Base-by-base conservation (phyloP, 2,329 filamentous ascomycete genomes). In the Aspergillus unguis region DNA sequence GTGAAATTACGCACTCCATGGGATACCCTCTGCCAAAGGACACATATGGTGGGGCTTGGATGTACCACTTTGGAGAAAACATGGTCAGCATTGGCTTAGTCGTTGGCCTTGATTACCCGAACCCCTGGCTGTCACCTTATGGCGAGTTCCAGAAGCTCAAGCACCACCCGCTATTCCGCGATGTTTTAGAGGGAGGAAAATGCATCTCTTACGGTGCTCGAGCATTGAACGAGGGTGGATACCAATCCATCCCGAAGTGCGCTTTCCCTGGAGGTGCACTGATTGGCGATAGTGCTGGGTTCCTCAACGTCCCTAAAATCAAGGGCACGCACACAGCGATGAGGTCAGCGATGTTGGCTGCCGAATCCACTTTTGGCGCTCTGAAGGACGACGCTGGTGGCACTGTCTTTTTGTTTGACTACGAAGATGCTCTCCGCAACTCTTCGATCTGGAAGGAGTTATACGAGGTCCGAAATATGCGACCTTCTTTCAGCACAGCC, bases 11-110 rank as follows among this genome's bases (percentile, higher is more conserved):
- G 3, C 94, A 99, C 76, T 88, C 90, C 4, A 84, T 99, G 85
- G 94, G 94, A 23, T 97, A 95, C 66, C 94, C 94, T 23, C 75
- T 99, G 41, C 84, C 90, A 11, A 84, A 80, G 62, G 87, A 97
- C 68, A 94, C 92, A 6, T 99, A 99, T 69, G 94, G 94, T 61
- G 94, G 94, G 60, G 91, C 89, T n/a, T 99, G 91, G 86, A 92
- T 99, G 89, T 99, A 99, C 68, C 94, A 99, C 73, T 99, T 97
- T 72, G 94, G 92, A 35, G 92, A 99, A 64, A 99, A 97, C 73
- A 82, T 97, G 64, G 92, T 99, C 55, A 91, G 86, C 61, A 80
- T 99, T 51, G 94, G 94, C 26, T 79, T 97, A 17, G 94, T 99
- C 8, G 88, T 95, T 35, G 92, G 92, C 26, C 81, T 99, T 49